phyloP scores from a whole-genome alignment of 306 rosid species.

The Astragalus membranaceus region DNA sequence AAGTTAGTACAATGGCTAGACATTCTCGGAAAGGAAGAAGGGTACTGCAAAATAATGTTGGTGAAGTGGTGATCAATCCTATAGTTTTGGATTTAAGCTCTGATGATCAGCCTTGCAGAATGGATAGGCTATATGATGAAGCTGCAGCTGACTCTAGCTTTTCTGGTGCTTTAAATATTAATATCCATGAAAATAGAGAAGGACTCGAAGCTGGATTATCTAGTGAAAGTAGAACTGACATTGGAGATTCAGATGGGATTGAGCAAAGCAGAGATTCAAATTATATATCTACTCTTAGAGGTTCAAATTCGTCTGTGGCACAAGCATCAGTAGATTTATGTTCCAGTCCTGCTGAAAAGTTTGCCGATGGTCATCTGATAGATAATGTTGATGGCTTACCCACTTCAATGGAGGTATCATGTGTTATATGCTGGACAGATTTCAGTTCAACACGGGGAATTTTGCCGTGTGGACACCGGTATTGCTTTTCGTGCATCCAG shows the following conservation, averaged over 20 bases:
- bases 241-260: constrained; percentile 30
- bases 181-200: constrained; percentile 30
- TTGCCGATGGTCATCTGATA: constrained; percentile 12
- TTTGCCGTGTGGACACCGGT: constrained; percentile 86
- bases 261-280: constrained; percentile 24
- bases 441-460: constrained; percentile 69
- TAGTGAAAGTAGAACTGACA: constrained; percentile 16
- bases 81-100: constrained; percentile 26
- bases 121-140: constrained; percentile 15
- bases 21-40: constrained; percentile 49
- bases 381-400: constrained; percentile 27
- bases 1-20: constrained; percentile 18
- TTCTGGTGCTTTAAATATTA: constrained; percentile 21
- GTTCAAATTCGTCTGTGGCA: constrained; percentile 15
- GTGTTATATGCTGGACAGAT: constrained; percentile 83
- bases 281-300: background rate
- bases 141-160: constrained; percentile 29
- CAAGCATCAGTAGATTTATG: constrained; percentile 34
- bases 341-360: constrained; percentile 28
- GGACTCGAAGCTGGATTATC: constrained; percentile 25
- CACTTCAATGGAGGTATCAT: constrained; percentile 54
- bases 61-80: constrained; percentile 19
- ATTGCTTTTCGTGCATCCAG: constrained; percentile 76
- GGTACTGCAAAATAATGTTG: constrained; percentile 26
- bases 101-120: constrained; percentile 23